Evolutionary conservation across 202 grass and related monocot genomes (phyloP).

Genomic region (Setaria viridis): DNA sequence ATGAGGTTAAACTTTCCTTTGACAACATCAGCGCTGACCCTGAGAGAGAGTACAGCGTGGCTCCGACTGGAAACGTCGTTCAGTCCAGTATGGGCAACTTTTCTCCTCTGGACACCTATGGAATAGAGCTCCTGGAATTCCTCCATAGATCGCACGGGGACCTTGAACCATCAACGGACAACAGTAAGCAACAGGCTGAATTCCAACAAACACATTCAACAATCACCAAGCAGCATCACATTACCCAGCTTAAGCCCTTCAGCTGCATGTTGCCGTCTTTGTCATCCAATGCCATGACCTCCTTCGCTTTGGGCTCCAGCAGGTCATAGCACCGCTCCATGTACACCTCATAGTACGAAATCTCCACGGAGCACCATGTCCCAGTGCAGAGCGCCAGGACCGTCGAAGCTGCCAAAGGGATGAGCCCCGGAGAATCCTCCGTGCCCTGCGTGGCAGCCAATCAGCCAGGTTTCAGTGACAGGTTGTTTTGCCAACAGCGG

Average conservation of each 20-base stretch:
- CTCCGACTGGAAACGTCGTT: conserved; percentile 87
- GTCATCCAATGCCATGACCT: conserved; percentile 84
- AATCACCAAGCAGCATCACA: neutral
- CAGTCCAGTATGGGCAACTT: conserved; percentile 73
- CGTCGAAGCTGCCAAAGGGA: conserved; percentile 68
- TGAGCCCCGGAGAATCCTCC: conserved; percentile 64
- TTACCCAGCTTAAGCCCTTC: conserved; percentile 92
- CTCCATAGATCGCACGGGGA: conserved; percentile 67
- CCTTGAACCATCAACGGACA: conserved; percentile 51
- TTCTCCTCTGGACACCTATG: conserved; percentile 80
- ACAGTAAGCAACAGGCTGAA: conserved; percentile 32
- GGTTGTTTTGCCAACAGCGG: neutral
- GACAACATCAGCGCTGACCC: conserved; percentile 54
- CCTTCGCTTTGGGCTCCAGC: conserved; percentile 84
- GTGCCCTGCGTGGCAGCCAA: conserved; percentile 58
- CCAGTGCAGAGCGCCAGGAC: conserved; percentile 60
- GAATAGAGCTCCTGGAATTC: conserved; percentile 78
- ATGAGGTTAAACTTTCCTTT: conserved; percentile 95
- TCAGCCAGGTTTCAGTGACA: conserved; percentile 16
- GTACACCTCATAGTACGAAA: conserved; percentile 94
- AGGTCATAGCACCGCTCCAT: conserved; percentile 92
- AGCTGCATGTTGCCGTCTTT: conserved; percentile 78
- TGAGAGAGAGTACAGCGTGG: conserved; percentile 75
- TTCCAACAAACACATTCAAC: conserved; percentile 26
- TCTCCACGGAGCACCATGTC: conserved; percentile 63